Conservation (phyloP, 176 grass and related monocot species). For the Elaeis guineensis region DNA sequence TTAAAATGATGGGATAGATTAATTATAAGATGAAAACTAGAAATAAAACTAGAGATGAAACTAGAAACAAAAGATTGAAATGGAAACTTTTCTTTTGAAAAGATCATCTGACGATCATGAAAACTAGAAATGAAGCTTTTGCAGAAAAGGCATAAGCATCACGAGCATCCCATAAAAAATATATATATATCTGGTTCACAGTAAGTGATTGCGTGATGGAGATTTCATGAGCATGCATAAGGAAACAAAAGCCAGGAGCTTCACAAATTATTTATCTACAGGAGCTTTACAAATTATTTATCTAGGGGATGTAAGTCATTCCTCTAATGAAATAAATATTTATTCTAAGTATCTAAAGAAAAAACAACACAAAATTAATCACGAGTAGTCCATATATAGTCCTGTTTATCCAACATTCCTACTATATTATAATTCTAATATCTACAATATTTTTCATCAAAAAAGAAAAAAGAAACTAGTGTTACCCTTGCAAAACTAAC, state of each 20-base stretch:
- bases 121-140: neutral
- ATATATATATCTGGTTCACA: constrained; percentile 20
- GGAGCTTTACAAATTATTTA: too few species aligned
- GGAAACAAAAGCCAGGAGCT: constrained; percentile 15
- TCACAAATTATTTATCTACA: constrained; percentile 22
- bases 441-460: too few species aligned
- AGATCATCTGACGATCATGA: neutral
- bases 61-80: neutral
- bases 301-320: constrained; percentile 27
- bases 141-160: constrained; percentile 55
- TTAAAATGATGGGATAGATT: too few species aligned
- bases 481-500: too few species aligned
- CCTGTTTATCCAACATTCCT: too few species aligned
- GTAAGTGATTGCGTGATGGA: neutral
- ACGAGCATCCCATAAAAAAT: constrained; percentile 58
- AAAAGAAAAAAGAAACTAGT: too few species aligned
- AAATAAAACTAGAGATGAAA: too few species aligned
- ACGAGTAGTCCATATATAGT: too few species aligned
- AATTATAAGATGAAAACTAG: constrained; percentile 62
- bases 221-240: constrained; percentile 16
- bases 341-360: too few species aligned
- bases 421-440: too few species aligned
- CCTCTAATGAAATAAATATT: constrained; percentile 37
- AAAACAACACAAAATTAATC: too few species aligned
- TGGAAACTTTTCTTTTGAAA: neutral